These are phyloP conservation scores for Fusarium lateritium DNA, from an alignment of 2,329 filamentous ascomycete genomes.

Conservation along the genomic window DNA sequence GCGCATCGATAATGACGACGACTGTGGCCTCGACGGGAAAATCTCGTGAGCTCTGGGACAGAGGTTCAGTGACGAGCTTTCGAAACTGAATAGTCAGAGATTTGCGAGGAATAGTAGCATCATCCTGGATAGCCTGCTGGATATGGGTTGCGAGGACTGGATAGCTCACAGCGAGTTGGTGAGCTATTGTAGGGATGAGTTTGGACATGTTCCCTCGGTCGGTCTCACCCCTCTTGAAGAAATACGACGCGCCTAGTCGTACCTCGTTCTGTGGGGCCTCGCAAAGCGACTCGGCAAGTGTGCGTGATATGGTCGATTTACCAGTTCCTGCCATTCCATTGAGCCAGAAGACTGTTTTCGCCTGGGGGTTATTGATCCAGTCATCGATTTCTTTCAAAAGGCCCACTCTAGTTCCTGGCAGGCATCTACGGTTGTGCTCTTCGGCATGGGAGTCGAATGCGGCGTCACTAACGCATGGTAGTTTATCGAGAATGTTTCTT, in stretches of 20 bases:
- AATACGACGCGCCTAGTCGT: constrained; percentile 56
- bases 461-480: constrained; percentile 26
- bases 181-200: constrained; percentile 58
- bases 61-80: constrained; percentile 25
- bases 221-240: constrained; percentile 58
- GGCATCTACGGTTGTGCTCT: constrained; percentile 52
- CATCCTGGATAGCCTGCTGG: constrained; percentile 6
- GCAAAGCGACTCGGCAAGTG: constrained; percentile 53
- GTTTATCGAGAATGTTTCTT: background rate
- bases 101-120: constrained; percentile 4
- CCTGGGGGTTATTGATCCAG: constrained; percentile 26
- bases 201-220: constrained; percentile 45
- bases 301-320: constrained; percentile 58
- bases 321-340: constrained; percentile 58
- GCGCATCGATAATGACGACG: constrained; percentile 52
- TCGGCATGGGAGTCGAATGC: constrained; percentile 55
- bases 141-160: constrained; percentile 48
- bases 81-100: constrained; percentile 17
- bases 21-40: background rate
- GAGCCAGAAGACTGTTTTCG: constrained; percentile 55
- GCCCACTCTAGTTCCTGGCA: constrained; percentile 50
- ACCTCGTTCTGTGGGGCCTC: background rate
- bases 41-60: background rate
- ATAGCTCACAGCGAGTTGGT: constrained; percentile 47
- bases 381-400: constrained; percentile 46